Percentiles rank a stretch among this genome's conserved stretches.
These are phyloP conservation scores for Mangifera indica DNA, from an alignment of 345 rosid genomes.

Conservation along the genomic window DNA sequence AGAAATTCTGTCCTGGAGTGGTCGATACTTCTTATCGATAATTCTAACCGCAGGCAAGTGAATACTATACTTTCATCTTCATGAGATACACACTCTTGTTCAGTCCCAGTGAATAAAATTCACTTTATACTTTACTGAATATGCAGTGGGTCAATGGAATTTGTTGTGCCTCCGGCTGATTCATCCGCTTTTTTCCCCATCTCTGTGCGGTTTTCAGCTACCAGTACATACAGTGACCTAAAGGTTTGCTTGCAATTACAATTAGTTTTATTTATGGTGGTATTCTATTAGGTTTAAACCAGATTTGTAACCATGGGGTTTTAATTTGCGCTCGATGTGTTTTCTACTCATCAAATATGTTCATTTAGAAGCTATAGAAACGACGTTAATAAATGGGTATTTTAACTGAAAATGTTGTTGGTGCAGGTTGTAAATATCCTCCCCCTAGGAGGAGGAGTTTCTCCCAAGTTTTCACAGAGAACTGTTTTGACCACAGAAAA, in stretches of 20 bases:
- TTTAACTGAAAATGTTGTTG: background rate
- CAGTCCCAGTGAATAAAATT: constrained; percentile 10
- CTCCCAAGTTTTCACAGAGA: constrained; percentile 57
- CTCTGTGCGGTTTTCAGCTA: constrained; percentile 80
- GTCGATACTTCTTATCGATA: constrained; percentile 88
- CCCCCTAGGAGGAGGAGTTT: constrained; percentile 46
- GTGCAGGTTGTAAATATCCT: constrained; percentile 44
- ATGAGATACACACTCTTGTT: background rate
- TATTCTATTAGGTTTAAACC: background rate
- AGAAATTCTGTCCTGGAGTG: constrained; percentile 89
- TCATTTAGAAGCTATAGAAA: too few relatives aligned
- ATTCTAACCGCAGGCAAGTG: constrained; percentile 88
- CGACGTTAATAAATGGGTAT: too few relatives aligned
- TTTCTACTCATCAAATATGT: too few relatives aligned
- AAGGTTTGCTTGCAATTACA: constrained; percentile 51
- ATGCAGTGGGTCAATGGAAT: constrained; percentile 97
- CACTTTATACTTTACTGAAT: background rate
- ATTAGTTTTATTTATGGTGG: background rate
- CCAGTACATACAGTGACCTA: constrained; percentile 78
- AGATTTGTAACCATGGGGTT: too few relatives aligned
- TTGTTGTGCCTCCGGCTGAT: constrained; percentile 96
- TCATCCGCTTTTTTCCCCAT: constrained; percentile 91
- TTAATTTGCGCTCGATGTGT: too few relatives aligned
- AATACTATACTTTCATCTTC: constrained; percentile 5
- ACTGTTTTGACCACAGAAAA: constrained; percentile 61